phyloP scores from a whole-genome alignment of 2,329 filamentous ascomycete species.

The Sporothrix inflata region DNA sequence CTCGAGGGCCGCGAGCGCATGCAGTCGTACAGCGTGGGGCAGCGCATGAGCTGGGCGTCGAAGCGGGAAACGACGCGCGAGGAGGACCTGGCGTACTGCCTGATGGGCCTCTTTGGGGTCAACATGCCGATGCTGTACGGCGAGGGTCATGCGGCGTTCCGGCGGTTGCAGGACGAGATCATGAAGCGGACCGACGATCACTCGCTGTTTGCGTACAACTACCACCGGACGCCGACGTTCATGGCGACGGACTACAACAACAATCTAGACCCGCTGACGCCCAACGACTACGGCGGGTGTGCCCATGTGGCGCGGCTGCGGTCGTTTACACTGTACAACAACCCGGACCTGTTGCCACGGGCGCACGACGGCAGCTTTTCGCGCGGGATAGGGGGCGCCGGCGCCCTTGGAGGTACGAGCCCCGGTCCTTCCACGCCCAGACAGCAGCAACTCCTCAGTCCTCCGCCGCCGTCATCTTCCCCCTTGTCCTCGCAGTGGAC shows the following conservation, averaged over 20 bases:
- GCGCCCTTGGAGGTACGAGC: no score
- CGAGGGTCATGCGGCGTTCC: slow-evolving; percentile 39
- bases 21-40: slow-evolving; percentile 32
- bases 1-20: background rate
- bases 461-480: no score
- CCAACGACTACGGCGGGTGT: background rate
- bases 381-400: no score
- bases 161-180: slow-evolving; percentile 39
- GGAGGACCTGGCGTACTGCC: slow-evolving; percentile 40
- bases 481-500: no score
- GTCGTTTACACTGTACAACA: background rate
- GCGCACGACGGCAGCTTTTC: no score
- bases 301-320: background rate
- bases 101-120: slow-evolving; percentile 41
- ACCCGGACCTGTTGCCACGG: no score
- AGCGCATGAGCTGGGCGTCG: slow-evolving; percentile 41
- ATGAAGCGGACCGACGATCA: slow-evolving; percentile 27
- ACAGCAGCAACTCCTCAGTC: no score
- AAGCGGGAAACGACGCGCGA: slow-evolving; percentile 35
- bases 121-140: slow-evolving; percentile 42
- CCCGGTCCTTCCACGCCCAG: no score
- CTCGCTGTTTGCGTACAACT: slow-evolving; percentile 24
- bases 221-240: background rate
- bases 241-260: background rate
- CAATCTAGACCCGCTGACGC: background rate